Conservation (phyloP, 805 yeast species). For the Myxozyma lipomycoides region DNA sequence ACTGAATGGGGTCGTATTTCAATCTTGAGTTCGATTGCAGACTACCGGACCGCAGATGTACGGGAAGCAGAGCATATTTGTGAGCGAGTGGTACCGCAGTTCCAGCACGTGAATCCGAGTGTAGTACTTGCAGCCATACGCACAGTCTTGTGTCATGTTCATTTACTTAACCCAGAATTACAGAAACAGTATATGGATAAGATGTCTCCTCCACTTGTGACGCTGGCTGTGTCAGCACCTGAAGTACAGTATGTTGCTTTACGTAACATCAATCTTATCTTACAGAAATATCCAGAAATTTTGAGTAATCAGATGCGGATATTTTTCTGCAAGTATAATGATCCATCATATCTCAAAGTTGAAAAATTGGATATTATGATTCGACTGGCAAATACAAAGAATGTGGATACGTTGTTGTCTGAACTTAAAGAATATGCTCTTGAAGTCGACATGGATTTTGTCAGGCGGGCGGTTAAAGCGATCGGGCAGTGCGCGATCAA, state of each 20-base stretch:
- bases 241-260: slow-evolving; percentile 93
- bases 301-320: slow-evolving; percentile 77
- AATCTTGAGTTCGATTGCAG: slow-evolving; percentile 74
- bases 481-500: slow-evolving; percentile 87
- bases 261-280: slow-evolving; percentile 81
- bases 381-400: slow-evolving; percentile 62
- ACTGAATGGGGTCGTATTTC: slow-evolving; percentile 99
- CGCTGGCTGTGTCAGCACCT: slow-evolving; percentile 81
- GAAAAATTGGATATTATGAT: slow-evolving; percentile 89
- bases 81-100: slow-evolving; percentile 87
- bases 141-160: slow-evolving; percentile 67
- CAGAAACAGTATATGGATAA: slow-evolving; percentile 30
- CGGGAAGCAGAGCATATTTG: slow-evolving; percentile 78
- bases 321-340: slow-evolving; percentile 84
- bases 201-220: slow-evolving; percentile 46
- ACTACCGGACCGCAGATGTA: slow-evolving; percentile 53
- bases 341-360: slow-evolving; percentile 88
- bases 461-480: slow-evolving; percentile 82
- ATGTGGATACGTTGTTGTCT: slow-evolving; percentile 58
- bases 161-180: slow-evolving; percentile 38
- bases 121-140: slow-evolving; percentile 85
- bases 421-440: slow-evolving; percentile 78
- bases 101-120: slow-evolving; percentile 95
- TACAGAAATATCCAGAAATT: slow-evolving; percentile 82
- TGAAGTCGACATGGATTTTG: slow-evolving; percentile 85